Evolutionary conservation across 208 protist genomes (phyloP), one percentile per base, ranked within the genome.

Genomic region (Herpetomonas tarakana): DNA sequence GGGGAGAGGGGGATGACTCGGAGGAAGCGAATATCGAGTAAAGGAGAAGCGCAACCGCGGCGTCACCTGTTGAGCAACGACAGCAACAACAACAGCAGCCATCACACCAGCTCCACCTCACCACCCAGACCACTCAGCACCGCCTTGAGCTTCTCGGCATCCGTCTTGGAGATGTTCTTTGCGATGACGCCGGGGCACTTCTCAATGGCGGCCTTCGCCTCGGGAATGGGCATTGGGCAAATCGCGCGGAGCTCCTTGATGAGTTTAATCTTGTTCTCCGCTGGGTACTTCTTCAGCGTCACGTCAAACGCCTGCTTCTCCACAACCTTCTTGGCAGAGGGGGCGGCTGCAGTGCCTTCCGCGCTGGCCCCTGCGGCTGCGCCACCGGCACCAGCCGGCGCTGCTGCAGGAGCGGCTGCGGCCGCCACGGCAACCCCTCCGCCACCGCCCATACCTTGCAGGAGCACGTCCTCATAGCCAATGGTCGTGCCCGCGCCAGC

Each of bases 241-340:
- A 87, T 77, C 21, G 76, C 62, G 28, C 86, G 83, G 14, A 91
- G 78, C 67, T 93, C 86, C 69, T 91, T 91, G 62, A 93, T 93
- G 4, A 91, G 69, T 68, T 93, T 90, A 30, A 93, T 72, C 67
- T 91, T 91, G 57, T 78, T 91, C 49, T 83, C 78, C 16, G 83
- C 65, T 6, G 81, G 65, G 52, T 72, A 93, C 61, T 77, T 81
- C 45, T 79, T 83, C 26, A 93, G 67, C 21, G 87, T 79, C 3
- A 93, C 65, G 46, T 91, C 83, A 50, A 76, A 88, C 3, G 78
- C 72, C 1, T 44, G 68, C 61, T 91, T 91, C 57, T 83, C 85
- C 24, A 74, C 82, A 57, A 83, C 78, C 47, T 81, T 81, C 77
- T 88, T 90, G 9, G 52, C 69, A 0, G 70, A 31, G 1, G 69